Evolutionary conservation across 208 protist species (phyloP).

Genomic region (Trypanosoma brucei): DNA sequence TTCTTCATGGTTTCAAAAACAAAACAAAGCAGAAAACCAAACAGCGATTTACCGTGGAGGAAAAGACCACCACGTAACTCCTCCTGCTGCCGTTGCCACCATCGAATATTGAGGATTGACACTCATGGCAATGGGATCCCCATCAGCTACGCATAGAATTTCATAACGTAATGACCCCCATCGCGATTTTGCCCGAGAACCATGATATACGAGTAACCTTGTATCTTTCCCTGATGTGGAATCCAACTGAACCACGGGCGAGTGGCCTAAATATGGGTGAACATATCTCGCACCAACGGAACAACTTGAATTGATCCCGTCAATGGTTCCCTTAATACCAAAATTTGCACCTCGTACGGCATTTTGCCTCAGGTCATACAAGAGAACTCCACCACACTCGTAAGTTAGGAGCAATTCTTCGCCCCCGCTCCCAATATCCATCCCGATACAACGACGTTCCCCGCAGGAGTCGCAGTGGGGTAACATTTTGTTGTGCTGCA

Average conservation of each 20-base stretch:
- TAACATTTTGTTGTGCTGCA: slow-evolving; percentile 47
- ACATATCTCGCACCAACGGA: slow-evolving; percentile 62
- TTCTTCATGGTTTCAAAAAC: too few species aligned
- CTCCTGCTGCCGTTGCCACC: slow-evolving; percentile 58
- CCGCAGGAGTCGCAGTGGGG: slow-evolving; percentile 9
- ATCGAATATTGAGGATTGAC: slow-evolving; percentile 67
- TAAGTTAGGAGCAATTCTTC: slow-evolving; percentile 55
- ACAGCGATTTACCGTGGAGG: background rate
- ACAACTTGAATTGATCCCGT: slow-evolving; percentile 60
- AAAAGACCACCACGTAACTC: slow-evolving; percentile 81
- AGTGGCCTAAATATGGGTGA: slow-evolving; percentile 30
- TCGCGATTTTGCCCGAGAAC: background rate
- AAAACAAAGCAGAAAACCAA: background rate
- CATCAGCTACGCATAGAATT: slow-evolving; percentile 76
- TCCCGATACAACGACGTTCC: slow-evolving; percentile 50
- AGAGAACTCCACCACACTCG: slow-evolving; percentile 50
- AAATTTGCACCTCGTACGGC: slow-evolving; percentile 43
- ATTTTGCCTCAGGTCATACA: slow-evolving; percentile 33
- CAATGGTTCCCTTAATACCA: slow-evolving; percentile 42
- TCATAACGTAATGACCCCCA: slow-evolving; percentile 45
- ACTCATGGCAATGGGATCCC: slow-evolving; percentile 50
- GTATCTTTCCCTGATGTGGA: too few species aligned
- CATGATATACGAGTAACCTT: background rate
- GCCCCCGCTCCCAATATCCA: slow-evolving; percentile 36
- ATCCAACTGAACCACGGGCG: slow-evolving; percentile 48